A percentile compares a stretch with the other conserved stretches of the same genome.
Evolutionary conservation across 768 basidiomycete species (phyloP).

Genomic region (Psilocybe subaeruginosa): DNA sequence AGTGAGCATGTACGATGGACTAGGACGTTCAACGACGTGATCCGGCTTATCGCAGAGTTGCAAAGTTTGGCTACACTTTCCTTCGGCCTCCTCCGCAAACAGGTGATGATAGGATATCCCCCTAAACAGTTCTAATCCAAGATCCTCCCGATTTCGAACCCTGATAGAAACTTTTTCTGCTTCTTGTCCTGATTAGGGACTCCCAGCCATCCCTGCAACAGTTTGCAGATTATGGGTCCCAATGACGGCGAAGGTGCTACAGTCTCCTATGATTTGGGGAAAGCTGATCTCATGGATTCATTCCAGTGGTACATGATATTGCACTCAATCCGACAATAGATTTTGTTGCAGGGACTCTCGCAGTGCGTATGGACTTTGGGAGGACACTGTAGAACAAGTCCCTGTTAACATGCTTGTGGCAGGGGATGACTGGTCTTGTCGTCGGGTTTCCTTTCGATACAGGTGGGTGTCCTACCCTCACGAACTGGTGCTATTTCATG

Average conservation of each 20-base stretch:
- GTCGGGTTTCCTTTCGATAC: conserved; percentile 83
- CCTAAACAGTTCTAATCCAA: not conserved
- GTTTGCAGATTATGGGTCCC: conserved; percentile 4
- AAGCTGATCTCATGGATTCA: not conserved
- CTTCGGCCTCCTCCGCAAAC: conserved; percentile 3
- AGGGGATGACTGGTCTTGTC: conserved; percentile 68
- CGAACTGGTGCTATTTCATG: not conserved
- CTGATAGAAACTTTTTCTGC: not conserved
- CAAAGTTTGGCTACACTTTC: not conserved
- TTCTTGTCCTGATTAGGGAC: conserved; percentile 3
- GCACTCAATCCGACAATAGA: conserved; percentile 68
- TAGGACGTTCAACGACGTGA: not conserved
- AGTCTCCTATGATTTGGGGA: not conserved
- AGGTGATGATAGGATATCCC: not conserved
- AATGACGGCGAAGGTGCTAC: conserved; percentile 14
- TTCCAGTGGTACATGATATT: conserved; percentile 1
- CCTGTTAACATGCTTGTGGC: not conserved
- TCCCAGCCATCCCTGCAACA: not conserved
- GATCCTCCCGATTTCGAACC: conserved; percentile 4
- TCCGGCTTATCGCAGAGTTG: not conserved
- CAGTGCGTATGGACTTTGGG: conserved; percentile 29
- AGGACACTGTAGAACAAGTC: not conserved
- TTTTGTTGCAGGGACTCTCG: conserved; percentile 78
- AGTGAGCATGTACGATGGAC: too few relatives aligned
- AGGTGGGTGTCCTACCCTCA: conserved; percentile 18